A percentile compares a stretch with the other conserved stretches of the same genome.
These are phyloP conservation scores for Chondrus crispus DNA, from an alignment of 23 red algal genomes.

Conservation along the genomic window DNA sequence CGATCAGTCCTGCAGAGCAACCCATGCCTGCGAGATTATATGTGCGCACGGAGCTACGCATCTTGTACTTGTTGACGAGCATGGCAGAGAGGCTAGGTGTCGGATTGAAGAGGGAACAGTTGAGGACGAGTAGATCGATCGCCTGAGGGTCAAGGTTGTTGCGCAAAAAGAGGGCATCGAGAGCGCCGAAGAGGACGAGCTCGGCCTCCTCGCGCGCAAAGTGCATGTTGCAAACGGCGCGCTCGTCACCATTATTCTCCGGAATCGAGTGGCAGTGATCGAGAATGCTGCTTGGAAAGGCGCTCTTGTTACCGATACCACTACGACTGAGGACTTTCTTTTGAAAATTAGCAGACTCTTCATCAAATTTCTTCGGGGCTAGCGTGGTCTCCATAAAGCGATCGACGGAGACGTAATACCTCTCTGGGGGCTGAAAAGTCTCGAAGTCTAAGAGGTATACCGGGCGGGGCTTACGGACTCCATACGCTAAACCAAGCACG, in stretches of 20 bases:
- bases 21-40: conserved; percentile 97
- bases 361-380: conserved; percentile 60
- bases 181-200: conserved; percentile 77
- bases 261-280: conserved; percentile 60
- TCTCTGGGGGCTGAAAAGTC: conserved; percentile 85
- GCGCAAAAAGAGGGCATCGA: conserved; percentile 69
- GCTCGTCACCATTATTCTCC: conserved; percentile 69
- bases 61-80: conserved; percentile 97
- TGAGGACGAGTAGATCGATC: conserved; percentile 92
- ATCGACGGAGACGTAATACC: conserved; percentile 50
- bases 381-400: conserved; percentile 65
- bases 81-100: conserved; percentile 93
- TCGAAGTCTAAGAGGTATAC: conserved; percentile 83
- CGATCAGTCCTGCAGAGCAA: conserved; percentile 89
- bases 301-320: conserved; percentile 75
- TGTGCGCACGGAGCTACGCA: conserved; percentile 77
- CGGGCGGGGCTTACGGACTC: conserved; percentile 37
- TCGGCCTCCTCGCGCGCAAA: conserved; percentile 89
- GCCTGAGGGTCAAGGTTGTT: conserved; percentile 51
- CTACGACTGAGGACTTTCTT: conserved; percentile 72
- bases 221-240: conserved; percentile 81
- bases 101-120: conserved; percentile 95
- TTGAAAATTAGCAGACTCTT: conserved; percentile 81
- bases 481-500: conserved; percentile 52
- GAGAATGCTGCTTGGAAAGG: conserved; percentile 73